phyloP scores from a whole-genome alignment of 306 rosid species.

The Medicago arabica region DNA sequence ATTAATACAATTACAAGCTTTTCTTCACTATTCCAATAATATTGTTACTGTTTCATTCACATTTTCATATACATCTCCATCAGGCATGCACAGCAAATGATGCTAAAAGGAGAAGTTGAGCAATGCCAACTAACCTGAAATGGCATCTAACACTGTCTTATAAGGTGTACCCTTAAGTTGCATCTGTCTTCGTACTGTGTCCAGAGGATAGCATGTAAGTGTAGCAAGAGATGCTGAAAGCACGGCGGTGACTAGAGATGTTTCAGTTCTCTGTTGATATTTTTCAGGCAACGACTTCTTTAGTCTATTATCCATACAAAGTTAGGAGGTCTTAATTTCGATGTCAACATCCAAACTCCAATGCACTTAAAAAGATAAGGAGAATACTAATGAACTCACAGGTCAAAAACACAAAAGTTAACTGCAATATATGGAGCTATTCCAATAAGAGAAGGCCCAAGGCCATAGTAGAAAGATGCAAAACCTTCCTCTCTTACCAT shows the following conservation, averaged over 20 bases:
- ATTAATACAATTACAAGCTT: too few species aligned
- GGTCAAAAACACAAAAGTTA: slow-evolving; percentile 90
- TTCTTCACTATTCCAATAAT: too few species aligned
- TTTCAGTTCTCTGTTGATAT: slow-evolving; percentile 77
- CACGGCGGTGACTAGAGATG: slow-evolving; percentile 76
- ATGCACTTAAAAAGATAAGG: slow-evolving; percentile 22
- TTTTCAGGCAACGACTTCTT: slow-evolving; percentile 92
- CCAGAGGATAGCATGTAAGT: slow-evolving; percentile 90
- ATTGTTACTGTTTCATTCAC: too few species aligned
- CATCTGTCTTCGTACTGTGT: slow-evolving; percentile 94
- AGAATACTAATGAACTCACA: slow-evolving; percentile 57
- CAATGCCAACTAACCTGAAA: slow-evolving; percentile 69
- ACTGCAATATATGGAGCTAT: slow-evolving; percentile 97
- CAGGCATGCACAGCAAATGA: not conserved
- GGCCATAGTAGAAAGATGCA: slow-evolving; percentile 80
- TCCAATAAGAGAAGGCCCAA: slow-evolving; percentile 86
- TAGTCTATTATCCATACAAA: slow-evolving; percentile 56
- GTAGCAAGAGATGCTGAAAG: slow-evolving; percentile 88
- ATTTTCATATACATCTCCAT: too few species aligned
- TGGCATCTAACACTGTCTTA: slow-evolving; percentile 80
- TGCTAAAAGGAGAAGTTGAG: slow-evolving; percentile 16
- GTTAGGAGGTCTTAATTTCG: slow-evolving; percentile 40
- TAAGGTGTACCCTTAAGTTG: slow-evolving; percentile 90
- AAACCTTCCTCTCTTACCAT: slow-evolving; percentile 93
- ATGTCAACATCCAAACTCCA: slow-evolving; percentile 27